Evolutionary conservation across 345 rosid genomes (phyloP), one percentile per base, ranked within the genome.

Genomic region (Salix dunnii): DNA sequence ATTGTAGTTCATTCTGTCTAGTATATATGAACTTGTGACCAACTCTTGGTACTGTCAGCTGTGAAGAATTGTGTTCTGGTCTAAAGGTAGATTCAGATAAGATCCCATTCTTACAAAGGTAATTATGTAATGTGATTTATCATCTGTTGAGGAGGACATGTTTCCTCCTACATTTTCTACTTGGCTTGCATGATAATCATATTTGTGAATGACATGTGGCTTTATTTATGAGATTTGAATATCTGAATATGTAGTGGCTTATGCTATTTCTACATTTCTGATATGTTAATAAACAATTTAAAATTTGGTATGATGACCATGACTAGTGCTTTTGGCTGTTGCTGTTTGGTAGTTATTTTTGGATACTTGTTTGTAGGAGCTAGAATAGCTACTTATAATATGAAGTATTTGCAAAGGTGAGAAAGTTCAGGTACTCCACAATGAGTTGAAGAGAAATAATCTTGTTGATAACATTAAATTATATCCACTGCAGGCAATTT

Each of bases 401-500:
- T 42, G 40, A 76, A 18, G 21, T 36, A 36, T 70, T 17, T 46
- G 76, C 20, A 40, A 65, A n/a, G 30, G 7, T 14, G 10, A 42
- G 20, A 66, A 31, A 65, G 33, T 55, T 73, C 35, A 17, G 7
- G 28, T 33, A 48, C 43, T 36, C n/a, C 38, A 10, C 30, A 62
- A 69, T 43, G 48, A 66, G 25, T 69, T 67, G 31, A 53, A 51
- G 3, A 43, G 23, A 77, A 25, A 58, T 69, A 46, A 42, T 16
- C 80, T 72, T 80, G 60, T 53, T 77, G 77, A 64, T 23, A 76
- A 38, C 77, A 58, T 71, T 79, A 63, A 28, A 63, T 81, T 25
- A 30, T 79, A 33, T 77, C 62, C 55, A 27, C 11, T 83, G 80
- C 84, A 96, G 99, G 91, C 99, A 94, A 91, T 96, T 94, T 68